phyloP scores from a whole-genome alignment of 2,329 filamentous ascomycete species.

The Penicillium vulpinum region DNA sequence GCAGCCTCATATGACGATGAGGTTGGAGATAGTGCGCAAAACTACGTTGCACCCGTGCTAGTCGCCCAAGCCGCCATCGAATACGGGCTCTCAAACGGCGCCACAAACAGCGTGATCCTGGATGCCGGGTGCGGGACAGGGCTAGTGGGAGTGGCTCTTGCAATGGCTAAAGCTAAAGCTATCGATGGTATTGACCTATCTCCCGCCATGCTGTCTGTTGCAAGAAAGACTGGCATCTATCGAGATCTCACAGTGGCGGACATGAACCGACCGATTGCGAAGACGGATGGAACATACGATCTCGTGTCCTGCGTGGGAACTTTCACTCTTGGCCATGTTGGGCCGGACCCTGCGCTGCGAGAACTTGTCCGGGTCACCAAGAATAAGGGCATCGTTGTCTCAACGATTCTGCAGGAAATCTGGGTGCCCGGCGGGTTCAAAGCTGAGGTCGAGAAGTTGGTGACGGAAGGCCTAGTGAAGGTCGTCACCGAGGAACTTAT shows the following conservation, averaged over 20 bases:
- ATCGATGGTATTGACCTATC: constrained; percentile 57
- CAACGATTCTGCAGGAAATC: constrained; percentile 53
- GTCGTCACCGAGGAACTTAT: constrained; percentile 29
- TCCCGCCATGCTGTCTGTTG: constrained; percentile 56
- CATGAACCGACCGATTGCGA: constrained; percentile 47
- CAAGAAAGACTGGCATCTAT: constrained; percentile 52
- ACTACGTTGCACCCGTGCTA: constrained; percentile 46
- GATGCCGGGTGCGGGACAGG: constrained; percentile 61
- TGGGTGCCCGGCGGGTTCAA: constrained; percentile 53
- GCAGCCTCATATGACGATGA: constrained; percentile 48
- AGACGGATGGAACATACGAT: constrained; percentile 49
- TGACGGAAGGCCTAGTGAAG: constrained; percentile 36
- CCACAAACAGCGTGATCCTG: constrained; percentile 40
- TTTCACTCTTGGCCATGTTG: constrained; percentile 58
- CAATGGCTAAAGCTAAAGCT: constrained; percentile 44
- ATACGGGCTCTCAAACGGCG: constrained; percentile 14
- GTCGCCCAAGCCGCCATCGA: constrained; percentile 38
- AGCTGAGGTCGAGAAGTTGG: constrained; percentile 45
- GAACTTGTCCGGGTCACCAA: constrained; percentile 55
- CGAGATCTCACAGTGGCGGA: constrained; percentile 48
- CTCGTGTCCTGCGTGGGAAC: constrained; percentile 57
- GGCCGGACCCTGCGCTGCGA: constrained; percentile 48
- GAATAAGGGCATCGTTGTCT: constrained; percentile 51
- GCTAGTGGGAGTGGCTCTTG: constrained; percentile 52
- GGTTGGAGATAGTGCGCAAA: constrained; percentile 36